These are phyloP conservation scores for Psilocybe cubensis DNA, from an alignment of 768 basidiomycete species.

Conservation along the genomic window DNA sequence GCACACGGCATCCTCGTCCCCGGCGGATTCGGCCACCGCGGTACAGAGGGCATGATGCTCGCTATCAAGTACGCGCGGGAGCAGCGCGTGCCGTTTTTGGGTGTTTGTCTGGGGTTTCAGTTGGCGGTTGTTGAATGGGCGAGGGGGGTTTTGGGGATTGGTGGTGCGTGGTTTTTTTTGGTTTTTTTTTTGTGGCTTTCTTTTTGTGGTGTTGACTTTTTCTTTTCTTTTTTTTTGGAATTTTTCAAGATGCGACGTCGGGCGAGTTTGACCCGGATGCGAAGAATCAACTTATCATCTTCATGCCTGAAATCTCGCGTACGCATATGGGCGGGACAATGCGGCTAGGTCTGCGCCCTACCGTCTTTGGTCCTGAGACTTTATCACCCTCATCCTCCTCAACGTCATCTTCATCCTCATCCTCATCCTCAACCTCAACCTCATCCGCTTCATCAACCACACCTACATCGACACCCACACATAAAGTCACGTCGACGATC, in stretches of 20 bases:
- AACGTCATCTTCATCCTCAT: not conserved
- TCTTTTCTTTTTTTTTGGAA: not conserved
- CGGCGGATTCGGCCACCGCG: conserved; percentile 92
- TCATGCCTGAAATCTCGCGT: conserved; percentile 99
- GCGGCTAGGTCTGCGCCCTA: conserved; percentile 97
- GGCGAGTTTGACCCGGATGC: conserved; percentile 73
- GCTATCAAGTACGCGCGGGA: conserved; percentile 98
- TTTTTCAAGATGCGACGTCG: conserved; percentile 78
- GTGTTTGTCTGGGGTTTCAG: conserved; percentile 98
- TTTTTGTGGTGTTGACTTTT: not conserved
- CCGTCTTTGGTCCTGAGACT: conserved; percentile 67
- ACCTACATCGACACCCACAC: not conserved
- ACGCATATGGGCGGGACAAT: conserved; percentile 99
- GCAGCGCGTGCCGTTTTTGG: conserved; percentile 92
- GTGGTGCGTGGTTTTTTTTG: conserved; percentile 48
- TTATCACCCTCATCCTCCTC: not conserved
- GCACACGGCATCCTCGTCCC: conserved; percentile 96
- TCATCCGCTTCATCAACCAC: not conserved
- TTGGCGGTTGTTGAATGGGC: conserved; percentile 96
- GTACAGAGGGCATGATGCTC: conserved; percentile 96
- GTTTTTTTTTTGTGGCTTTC: not conserved
- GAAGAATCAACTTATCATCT: conserved; percentile 80
- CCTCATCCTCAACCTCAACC: not conserved
- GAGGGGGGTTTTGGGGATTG: conserved; percentile 74
- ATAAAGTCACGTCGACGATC: conserved; percentile 33